These are phyloP conservation scores for Tinospora cordifolia DNA, from an alignment of 164 flowering plant genomes.

Conservation along the genomic window DNA sequence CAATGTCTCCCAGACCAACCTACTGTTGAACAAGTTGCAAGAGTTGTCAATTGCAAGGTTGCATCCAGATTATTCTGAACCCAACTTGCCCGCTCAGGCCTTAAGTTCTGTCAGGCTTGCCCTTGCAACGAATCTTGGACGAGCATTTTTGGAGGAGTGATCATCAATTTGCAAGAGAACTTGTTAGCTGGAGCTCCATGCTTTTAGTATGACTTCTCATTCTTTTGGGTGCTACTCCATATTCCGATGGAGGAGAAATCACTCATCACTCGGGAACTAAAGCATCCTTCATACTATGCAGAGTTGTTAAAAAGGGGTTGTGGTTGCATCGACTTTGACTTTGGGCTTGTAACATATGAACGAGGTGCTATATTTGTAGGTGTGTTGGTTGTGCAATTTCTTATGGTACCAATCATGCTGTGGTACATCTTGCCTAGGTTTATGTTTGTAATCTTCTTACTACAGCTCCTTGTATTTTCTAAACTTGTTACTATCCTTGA, in stretches of 20 bases:
- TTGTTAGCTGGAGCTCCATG: background rate
- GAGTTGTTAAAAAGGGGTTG: background rate
- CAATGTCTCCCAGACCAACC: slow-evolving; percentile 62
- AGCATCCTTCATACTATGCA: background rate
- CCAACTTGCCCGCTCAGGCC: slow-evolving; percentile 62
- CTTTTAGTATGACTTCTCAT: background rate
- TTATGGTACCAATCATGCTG: background rate
- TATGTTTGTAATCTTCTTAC: too few relatives aligned
- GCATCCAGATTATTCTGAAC: slow-evolving; percentile 59
- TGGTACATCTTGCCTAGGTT: too few relatives aligned
- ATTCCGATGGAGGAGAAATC: background rate
- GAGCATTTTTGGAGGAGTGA: slow-evolving; percentile 74
- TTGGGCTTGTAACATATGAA: background rate
- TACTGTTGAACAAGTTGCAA: slow-evolving; percentile 75
- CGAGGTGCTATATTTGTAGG: background rate
- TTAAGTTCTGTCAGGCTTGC: slow-evolving; percentile 73
- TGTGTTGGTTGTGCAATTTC: background rate
- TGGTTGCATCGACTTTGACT: background rate
- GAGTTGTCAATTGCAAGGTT: slow-evolving; percentile 74
- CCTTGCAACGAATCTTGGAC: slow-evolving; percentile 84
- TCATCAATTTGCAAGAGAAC: background rate
- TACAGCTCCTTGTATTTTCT: too few relatives aligned
- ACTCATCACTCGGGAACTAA: background rate
- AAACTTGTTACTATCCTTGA: too few relatives aligned
- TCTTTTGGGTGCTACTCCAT: background rate